A percentile compares a stretch with the other conserved stretches of the same genome.
Evolutionary conservation across 257 asterid species (phyloP).

Genomic region (Gentiana straminea): DNA sequence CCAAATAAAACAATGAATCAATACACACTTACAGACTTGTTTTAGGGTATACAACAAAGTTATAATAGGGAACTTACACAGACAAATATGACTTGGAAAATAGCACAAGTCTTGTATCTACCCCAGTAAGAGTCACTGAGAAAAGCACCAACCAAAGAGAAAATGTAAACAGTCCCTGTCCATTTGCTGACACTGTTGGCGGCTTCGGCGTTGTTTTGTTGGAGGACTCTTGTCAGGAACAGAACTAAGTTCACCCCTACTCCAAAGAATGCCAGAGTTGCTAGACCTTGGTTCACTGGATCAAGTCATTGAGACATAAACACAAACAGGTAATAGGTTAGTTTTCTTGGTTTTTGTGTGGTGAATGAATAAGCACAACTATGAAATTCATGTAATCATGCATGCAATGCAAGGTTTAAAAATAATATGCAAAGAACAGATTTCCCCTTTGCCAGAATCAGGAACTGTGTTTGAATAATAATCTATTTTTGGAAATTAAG

Average conservation of each 20-base stretch:
- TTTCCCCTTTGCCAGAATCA: too few relatives aligned
- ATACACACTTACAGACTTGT: too few relatives aligned
- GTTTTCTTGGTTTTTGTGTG: too few relatives aligned
- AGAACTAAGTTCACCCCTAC: slow-evolving; percentile 88
- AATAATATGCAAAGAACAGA: too few relatives aligned
- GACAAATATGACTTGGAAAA: slow-evolving; percentile 74
- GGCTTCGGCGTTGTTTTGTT: slow-evolving; percentile 77
- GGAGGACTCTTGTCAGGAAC: slow-evolving; percentile 77
- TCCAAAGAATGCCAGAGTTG: slow-evolving; percentile 90
- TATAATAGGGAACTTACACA: slow-evolving; percentile 27
- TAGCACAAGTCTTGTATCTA: slow-evolving; percentile 76
- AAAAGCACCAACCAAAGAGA: slow-evolving; percentile 96
- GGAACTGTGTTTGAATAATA: too few relatives aligned
- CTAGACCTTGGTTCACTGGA: slow-evolving; percentile 90
- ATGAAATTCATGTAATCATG: not conserved
- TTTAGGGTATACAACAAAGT: too few relatives aligned
- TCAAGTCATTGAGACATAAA: not conserved
- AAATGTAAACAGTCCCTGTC: slow-evolving; percentile 94
- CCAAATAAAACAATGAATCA: too few relatives aligned
- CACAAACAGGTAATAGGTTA: too few relatives aligned
- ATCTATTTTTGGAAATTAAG: too few relatives aligned
- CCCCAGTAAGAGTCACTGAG: slow-evolving; percentile 98
- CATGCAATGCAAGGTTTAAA: not conserved
- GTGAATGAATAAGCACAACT: slow-evolving; percentile 3
- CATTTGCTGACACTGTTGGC: slow-evolving; percentile 93